Base-by-base conservation (phyloP, 805 yeast species). In the Ascoidea asiatica region DNA sequence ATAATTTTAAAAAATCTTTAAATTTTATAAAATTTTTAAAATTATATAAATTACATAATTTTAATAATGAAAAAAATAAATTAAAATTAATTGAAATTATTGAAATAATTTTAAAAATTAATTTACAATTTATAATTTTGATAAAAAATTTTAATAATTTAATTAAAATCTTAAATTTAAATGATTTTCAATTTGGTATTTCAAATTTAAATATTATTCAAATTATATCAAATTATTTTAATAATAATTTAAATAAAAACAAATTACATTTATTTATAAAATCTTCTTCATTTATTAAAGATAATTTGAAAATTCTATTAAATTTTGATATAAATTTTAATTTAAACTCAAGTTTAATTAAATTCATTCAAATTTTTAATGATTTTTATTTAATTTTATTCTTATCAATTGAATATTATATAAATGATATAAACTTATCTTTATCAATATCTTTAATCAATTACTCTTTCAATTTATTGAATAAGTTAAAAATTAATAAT, bases 361-460 rank as follows among this genome's bases (percentile, higher is more conserved):
- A 37, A 23, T 13, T 46, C 6, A 37, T 38, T n/a, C 21, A 19
- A 15, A 42, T 44, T 37, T 47, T 44, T 20, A 29, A 47, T 5
- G 41, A 43, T 19, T n/a, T 47, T 11, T 49, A 44, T 23, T 36
- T 47, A 7, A 44, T 41, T 4, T 44, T 43, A 36, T 49, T 44
- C 20, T 18, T 44, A 19, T 39, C 44, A 7, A 21, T 49, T 18
- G 44, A 49, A n/a, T 29, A 23, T 33, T 49, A 43, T 18, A 43
- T 47, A 7, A 29, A 15, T 29, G 15, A 3, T 29, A 40, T 46
- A 40, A 40, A 43, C 22, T 29, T 43, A 8, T 50, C 50, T 13
- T 29, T 35, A 5, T 23, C 48, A 21, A 44, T 49, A 11, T 38
- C 46, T 4, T 37, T 49, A 13, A 42, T 49, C 5, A 41, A 49